These are phyloP conservation scores for Taiwanofungus camphoratus DNA, from an alignment of 1,284 basidiomycete species.

Conservation along the genomic window DNA sequence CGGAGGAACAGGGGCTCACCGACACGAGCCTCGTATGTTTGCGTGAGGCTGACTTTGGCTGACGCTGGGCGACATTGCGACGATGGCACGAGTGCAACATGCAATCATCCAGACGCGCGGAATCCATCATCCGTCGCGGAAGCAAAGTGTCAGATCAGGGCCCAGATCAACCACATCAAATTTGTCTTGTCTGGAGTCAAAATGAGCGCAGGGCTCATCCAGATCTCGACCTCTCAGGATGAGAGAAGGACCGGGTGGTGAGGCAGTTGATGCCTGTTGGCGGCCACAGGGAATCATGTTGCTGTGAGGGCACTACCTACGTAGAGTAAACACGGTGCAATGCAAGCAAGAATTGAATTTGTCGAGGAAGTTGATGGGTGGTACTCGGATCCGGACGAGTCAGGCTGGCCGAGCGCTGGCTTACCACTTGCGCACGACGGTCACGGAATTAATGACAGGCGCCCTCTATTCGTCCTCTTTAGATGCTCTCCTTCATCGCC, in stretches of 20 bases:
- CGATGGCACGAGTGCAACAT: slow-evolving; percentile 7
- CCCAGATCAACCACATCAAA: slow-evolving; percentile 8
- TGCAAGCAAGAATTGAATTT: slow-evolving; percentile 7
- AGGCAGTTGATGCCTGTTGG: not conserved
- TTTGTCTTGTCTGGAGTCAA: not conserved
- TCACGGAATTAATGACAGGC: slow-evolving; percentile 5
- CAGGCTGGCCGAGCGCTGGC: slow-evolving; percentile 5
- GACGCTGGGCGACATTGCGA: slow-evolving; percentile 2
- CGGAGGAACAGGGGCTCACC: too few relatives aligned
- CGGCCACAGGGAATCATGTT: not conserved
- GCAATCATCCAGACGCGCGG: slow-evolving; percentile 2
- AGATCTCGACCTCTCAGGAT: not conserved
- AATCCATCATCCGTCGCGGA: not conserved
- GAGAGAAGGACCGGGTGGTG: not conserved
- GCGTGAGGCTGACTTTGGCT: too few relatives aligned
- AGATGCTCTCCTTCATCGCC: not conserved
- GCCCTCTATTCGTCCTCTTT: slow-evolving; percentile 6
- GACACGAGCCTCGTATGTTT: too few relatives aligned
- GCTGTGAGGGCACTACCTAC: not conserved
- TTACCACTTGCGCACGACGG: slow-evolving; percentile 7
- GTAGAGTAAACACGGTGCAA: not conserved
- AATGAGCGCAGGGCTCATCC: not conserved
- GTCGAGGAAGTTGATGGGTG: slow-evolving; percentile 5
- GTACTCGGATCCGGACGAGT: slow-evolving; percentile 11
- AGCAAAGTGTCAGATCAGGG: slow-evolving; percentile 7